Evolutionary conservation across 306 rosid species (phyloP).

Genomic region (Pachyrhizus erosus): DNA sequence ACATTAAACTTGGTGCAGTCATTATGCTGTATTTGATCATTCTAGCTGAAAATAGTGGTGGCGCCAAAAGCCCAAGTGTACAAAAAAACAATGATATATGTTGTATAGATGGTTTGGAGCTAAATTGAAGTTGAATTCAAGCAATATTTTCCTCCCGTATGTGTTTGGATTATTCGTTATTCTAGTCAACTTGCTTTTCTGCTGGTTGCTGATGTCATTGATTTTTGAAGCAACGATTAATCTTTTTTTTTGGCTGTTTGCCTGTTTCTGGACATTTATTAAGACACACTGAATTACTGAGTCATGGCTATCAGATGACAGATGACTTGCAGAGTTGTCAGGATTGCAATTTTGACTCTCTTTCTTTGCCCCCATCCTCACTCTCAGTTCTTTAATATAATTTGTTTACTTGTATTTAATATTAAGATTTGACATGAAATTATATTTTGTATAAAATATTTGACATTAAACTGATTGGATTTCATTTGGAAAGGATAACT

Average conservation of each 20-base stretch:
- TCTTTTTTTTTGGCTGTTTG: neutral
- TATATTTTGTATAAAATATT: neutral
- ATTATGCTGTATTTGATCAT: neutral
- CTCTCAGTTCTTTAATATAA: neutral
- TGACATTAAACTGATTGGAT: neutral
- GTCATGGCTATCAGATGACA: neutral
- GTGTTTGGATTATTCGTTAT: neutral
- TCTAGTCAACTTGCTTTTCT: neutral
- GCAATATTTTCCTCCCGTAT: neutral
- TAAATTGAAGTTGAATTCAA: neutral
- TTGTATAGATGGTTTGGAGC: conserved; percentile 46
- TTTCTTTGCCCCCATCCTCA: neutral
- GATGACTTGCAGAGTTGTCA: neutral
- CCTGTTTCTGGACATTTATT: neutral
- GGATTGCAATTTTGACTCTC: neutral
- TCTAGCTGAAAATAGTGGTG: conserved; percentile 31
- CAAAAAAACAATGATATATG: neutral
- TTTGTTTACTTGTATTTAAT: neutral
- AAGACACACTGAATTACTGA: neutral
- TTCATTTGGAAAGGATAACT: neutral
- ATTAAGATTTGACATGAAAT: neutral
- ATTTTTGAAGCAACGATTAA: neutral
- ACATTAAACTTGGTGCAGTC: neutral
- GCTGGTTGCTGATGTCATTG: neutral
- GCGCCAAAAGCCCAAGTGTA: neutral